A percentile compares a stretch with the other conserved stretches of the same genome.
These are phyloP conservation scores for Xylaria sp. DNA, from an alignment of 2,329 filamentous ascomycete species.

Conservation along the genomic window DNA sequence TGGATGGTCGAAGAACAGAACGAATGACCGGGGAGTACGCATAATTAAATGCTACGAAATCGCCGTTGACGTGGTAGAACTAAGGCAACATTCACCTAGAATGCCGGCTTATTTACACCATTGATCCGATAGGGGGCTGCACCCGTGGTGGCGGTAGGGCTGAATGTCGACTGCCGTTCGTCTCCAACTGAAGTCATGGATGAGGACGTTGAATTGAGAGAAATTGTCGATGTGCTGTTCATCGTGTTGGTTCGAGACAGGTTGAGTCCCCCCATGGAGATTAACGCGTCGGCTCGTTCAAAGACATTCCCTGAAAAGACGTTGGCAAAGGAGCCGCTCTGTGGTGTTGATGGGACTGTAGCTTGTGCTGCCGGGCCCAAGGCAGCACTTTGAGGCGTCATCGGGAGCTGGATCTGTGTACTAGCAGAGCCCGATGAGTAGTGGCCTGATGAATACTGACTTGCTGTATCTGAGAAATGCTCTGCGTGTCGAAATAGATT, in stretches of 20 bases:
- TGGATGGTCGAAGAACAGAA: neutral
- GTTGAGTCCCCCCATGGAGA: constrained; percentile 53
- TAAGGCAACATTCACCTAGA: constrained; percentile 28
- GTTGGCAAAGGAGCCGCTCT: constrained; percentile 50
- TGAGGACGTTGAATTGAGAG: constrained; percentile 30
- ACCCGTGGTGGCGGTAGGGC: constrained; percentile 25
- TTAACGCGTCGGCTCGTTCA: constrained; percentile 53
- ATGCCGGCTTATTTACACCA: constrained; percentile 30
- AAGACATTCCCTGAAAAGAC: constrained; percentile 56
- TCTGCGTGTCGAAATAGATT: constrained; percentile 37
- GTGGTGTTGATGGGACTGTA: constrained; percentile 70
- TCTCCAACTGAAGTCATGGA: constrained; percentile 30
- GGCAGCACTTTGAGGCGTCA: constrained; percentile 84
- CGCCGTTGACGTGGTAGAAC: constrained; percentile 19
- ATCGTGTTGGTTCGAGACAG: constrained; percentile 49
- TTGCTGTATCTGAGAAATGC: constrained; percentile 22
- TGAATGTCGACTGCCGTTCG: constrained; percentile 29
- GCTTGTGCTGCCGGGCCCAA: constrained; percentile 86
- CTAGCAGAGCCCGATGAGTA: constrained; percentile 31
- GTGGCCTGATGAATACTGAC: constrained; percentile 32
- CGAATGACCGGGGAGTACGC: neutral
- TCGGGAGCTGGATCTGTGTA: constrained; percentile 51
- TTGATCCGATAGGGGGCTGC: constrained; percentile 25
- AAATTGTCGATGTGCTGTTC: constrained; percentile 34
- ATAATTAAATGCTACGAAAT: constrained; percentile 18